A percentile compares a stretch with the other conserved stretches of the same genome.
These are phyloP conservation scores for Coemansia sp. DNA, from an alignment of 192 early-diverging fungal genomes.

Conservation along the genomic window DNA sequence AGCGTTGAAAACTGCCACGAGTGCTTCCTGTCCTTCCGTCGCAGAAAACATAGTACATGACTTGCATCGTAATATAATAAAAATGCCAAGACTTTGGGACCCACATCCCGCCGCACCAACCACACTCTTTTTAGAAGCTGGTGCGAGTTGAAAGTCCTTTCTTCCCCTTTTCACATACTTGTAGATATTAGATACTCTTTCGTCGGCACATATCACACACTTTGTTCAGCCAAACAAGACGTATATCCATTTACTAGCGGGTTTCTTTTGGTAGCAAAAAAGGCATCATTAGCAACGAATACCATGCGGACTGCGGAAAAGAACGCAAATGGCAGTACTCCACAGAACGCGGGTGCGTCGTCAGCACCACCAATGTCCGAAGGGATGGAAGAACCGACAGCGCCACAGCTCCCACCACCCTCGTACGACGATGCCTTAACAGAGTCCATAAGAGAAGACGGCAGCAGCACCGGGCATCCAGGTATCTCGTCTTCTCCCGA, in stretches of 20 bases:
- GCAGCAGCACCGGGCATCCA: constrained; percentile 1
- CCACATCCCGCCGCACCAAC: too few species aligned
- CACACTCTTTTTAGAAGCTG: not conserved
- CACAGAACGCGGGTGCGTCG: not conserved
- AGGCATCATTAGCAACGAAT: too few species aligned
- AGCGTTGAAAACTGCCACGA: too few species aligned
- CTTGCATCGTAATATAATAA: too few species aligned
- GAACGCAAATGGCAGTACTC: not conserved
- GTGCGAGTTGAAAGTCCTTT: not conserved
- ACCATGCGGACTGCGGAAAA: constrained; percentile 6
- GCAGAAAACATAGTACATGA: too few species aligned
- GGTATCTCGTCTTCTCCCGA: not conserved
- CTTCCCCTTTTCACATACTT: not conserved
- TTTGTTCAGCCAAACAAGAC: too few species aligned
- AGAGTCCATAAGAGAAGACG: constrained; percentile 8
- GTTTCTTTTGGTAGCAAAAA: too few species aligned
- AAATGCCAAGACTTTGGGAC: too few species aligned
- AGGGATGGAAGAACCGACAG: constrained; percentile 15
- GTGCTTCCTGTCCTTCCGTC: too few species aligned
- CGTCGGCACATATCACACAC: not conserved
- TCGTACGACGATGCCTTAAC: constrained; percentile 43
- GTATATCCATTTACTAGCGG: too few species aligned
- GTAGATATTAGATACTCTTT: not conserved
- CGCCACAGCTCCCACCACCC: constrained; percentile 27
- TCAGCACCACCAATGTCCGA: not conserved